A percentile compares a stretch with the other conserved stretches of the same genome.
Evolutionary conservation across 2,329 filamentous ascomycete genomes (phyloP).

Genomic region (Balansia obtecta): DNA sequence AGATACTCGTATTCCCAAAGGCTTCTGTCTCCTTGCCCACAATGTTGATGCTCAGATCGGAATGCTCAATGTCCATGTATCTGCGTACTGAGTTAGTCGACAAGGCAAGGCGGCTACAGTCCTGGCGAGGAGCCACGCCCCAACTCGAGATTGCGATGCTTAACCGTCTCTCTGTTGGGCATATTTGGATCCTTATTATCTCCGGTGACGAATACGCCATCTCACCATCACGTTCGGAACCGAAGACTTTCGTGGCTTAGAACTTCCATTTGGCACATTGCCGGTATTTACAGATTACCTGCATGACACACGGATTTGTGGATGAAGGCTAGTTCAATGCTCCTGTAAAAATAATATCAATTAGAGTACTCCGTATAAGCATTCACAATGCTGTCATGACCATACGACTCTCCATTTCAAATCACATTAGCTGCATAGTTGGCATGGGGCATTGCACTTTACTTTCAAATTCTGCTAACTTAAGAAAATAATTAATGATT

Average conservation of each 20-base stretch:
- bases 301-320: slow-evolving; percentile 19
- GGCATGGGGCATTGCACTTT: not conserved
- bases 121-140: slow-evolving; percentile 32
- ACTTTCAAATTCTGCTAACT: not conserved
- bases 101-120: slow-evolving; percentile 22
- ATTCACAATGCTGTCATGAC: too few relatives aligned
- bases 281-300: slow-evolving; percentile 17
- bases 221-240: slow-evolving; percentile 32
- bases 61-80: too few relatives aligned
- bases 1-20: too few relatives aligned
- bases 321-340: slow-evolving; percentile 25
- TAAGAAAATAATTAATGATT: not conserved
- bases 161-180: slow-evolving; percentile 24
- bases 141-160: slow-evolving; percentile 23
- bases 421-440: not conserved
- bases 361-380: too few relatives aligned
- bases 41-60: too few relatives aligned
- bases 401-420: not conserved
- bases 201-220: slow-evolving; percentile 27
- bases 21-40: too few relatives aligned
- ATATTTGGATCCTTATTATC: slow-evolving; percentile 23
- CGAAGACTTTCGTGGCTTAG: slow-evolving; percentile 24
- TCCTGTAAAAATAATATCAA: not conserved
- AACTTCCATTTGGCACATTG: slow-evolving; percentile 25
- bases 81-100: too few relatives aligned